Base-by-base conservation (phyloP, 768 basidiomycete species). In the Macrocybe gigantea region DNA sequence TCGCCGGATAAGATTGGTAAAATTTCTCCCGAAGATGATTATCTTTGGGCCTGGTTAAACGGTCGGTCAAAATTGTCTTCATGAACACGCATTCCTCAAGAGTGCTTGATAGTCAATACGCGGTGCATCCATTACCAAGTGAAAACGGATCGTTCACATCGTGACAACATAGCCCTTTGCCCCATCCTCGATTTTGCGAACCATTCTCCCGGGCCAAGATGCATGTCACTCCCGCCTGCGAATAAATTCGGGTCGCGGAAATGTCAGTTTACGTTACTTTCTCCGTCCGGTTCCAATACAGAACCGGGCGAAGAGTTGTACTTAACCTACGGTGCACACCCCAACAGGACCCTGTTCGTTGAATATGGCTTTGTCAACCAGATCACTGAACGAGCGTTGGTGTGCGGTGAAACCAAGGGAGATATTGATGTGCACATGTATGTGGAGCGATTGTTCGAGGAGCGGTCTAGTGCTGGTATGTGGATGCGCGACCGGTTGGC, bases 161-260 rank as follows among this genome's bases (percentile, higher is more conserved):
- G 79, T 30, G 79, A 92, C 61, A 93, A 95, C 59, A 66, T 93
- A 50, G 89, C 93, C 0, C 72, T 98, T 49, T 89, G 88, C 51
- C 95, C 95, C 7, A 73, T 96, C 33, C 71, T 96, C 45, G 95
- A 98, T 67, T 85, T 97, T 52, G 90, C 90, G 10, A 96, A 96
- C 56, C 93, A 96, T 54, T 69, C 71, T 2, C 53, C 68, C 36
- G 44, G 58, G 33, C 60, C 60, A 36, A 65, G 73, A 7, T 68
- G 72, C 48, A 75, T 79, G 67, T 61, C 54, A 9, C 82, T 76
- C 14, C 56, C 64, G 31, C 51, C 64, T 7, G 62, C 70, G 14
- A 60, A 63, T 6, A 62, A 62, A 22, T 22, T 49, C 65, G 73
- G 32, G 60, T 64, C 13, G 64, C 69, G 64, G 62, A 68, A 41